Evolutionary conservation across 176 grass and related monocot genomes (phyloP).

Genomic region (Phyllostachys edulis): DNA sequence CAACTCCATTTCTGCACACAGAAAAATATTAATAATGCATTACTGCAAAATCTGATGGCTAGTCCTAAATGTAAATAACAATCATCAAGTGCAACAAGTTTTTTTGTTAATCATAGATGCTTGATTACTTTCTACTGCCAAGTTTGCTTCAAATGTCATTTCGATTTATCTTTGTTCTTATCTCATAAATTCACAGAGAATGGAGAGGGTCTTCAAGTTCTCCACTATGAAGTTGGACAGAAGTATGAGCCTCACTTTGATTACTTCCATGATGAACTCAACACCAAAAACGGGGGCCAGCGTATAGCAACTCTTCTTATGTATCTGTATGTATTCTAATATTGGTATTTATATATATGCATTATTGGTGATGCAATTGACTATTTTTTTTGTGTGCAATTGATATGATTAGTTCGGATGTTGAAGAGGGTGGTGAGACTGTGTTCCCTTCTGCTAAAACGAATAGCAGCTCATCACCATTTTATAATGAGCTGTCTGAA

Average conservation of each 20-base stretch:
- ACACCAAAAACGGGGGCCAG: constrained; percentile 91
- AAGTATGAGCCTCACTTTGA: constrained; percentile 95
- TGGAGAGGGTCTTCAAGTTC: constrained; percentile 95
- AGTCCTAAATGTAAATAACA: not conserved
- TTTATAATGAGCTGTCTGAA: constrained; percentile 81
- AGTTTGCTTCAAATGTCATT: constrained; percentile 19
- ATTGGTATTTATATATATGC: not conserved
- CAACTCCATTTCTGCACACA: not conserved
- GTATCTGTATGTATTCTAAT: constrained; percentile 81
- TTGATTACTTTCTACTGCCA: constrained; percentile 2
- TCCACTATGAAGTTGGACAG: constrained; percentile 98
- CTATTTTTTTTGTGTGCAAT: constrained; percentile 12
- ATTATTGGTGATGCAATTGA: constrained; percentile 17
- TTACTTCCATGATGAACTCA: constrained; percentile 91
- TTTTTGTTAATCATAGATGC: not conserved
- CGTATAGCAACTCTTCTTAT: constrained; percentile 95
- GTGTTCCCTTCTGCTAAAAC: constrained; percentile 66
- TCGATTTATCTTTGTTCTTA: not conserved
- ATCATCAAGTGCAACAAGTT: not conserved
- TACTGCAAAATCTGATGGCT: not conserved
- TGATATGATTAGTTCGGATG: constrained; percentile 79
- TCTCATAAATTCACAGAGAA: constrained; percentile 55
- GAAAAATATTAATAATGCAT: not conserved
- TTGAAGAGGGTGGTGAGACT: constrained; percentile 97
- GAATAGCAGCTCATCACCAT: constrained; percentile 81